Evolutionary conservation across 257 asterid species (phyloP).

Genomic region (Penstemon eatonii): DNA sequence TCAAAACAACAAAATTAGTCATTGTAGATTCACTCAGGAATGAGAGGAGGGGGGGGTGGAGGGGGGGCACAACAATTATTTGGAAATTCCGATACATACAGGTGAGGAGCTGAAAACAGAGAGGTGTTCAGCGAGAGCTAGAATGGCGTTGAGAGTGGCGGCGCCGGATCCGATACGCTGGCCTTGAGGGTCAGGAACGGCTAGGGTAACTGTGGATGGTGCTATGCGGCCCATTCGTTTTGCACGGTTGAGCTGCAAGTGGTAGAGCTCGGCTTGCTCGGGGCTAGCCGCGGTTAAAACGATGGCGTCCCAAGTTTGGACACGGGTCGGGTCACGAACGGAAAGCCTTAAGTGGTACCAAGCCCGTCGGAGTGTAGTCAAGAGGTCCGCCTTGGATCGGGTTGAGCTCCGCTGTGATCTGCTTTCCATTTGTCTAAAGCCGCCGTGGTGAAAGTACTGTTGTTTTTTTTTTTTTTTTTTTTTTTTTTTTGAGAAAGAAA

Average conservation of each 20-base stretch:
- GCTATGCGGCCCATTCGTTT: constrained; percentile 87
- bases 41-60: no score
- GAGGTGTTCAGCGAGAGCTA: constrained; percentile 62
- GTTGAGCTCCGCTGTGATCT: constrained; percentile 32
- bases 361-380: constrained; percentile 59
- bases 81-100: constrained; percentile 30
- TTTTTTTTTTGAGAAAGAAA: neutral
- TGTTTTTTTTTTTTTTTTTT: neutral
- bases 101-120: neutral
- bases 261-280: constrained; percentile 84
- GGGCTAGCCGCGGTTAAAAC: constrained; percentile 97
- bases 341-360: constrained; percentile 89
- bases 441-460: neutral
- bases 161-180: constrained; percentile 96
- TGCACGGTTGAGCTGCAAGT: constrained; percentile 87
- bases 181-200: constrained; percentile 90
- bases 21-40: no score
- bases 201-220: constrained; percentile 66
- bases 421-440: constrained; percentile 27
- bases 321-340: constrained; percentile 75
- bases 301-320: constrained; percentile 89
- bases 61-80: neutral
- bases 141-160: constrained; percentile 82
- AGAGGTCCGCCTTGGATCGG: constrained; percentile 54
- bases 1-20: no score